These are phyloP conservation scores for Monascus purpureus DNA, from an alignment of 495 filamentous ascomycete species.

Conservation along the genomic window DNA sequence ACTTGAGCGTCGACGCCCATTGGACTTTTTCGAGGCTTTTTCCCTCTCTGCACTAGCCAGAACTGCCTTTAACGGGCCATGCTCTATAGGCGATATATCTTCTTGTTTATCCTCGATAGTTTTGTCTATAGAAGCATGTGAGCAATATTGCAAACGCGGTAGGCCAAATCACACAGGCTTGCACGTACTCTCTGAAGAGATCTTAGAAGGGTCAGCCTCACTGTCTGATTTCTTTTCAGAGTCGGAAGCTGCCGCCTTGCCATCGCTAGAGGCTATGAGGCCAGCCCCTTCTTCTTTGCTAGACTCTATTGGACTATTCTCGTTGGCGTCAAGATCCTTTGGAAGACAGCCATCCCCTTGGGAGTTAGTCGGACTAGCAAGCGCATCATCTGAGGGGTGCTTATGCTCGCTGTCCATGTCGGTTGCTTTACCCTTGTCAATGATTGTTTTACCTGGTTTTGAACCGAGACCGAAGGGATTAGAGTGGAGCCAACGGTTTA, in stretches of 20 bases:
- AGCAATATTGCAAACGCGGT: neutral
- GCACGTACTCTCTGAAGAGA: constrained; percentile 51
- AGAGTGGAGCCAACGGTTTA: constrained; percentile 23
- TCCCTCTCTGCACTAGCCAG: neutral
- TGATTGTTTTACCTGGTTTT: constrained; percentile 22
- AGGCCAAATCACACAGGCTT: too few species aligned
- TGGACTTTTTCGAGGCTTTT: constrained; percentile 34
- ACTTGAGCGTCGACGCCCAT: constrained; percentile 68
- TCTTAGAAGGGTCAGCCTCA: constrained; percentile 4
- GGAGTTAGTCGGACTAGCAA: constrained; percentile 20
- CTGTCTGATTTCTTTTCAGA: constrained; percentile 19
- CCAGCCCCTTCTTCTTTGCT: constrained; percentile 34
- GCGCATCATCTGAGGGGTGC: constrained; percentile 49
- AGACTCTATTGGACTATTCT: constrained; percentile 30
- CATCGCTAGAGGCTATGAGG: constrained; percentile 35
- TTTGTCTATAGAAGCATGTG: neutral
- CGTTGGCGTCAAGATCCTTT: constrained; percentile 61
- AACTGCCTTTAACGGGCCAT: constrained; percentile 6
- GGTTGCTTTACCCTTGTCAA: constrained; percentile 38
- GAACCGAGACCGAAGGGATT: constrained; percentile 22
- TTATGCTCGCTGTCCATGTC: constrained; percentile 47
- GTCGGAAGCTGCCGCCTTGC: constrained; percentile 13
- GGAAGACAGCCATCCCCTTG: constrained; percentile 45
- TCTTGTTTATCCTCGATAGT: neutral
- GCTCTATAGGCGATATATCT: neutral